Evolutionary conservation across 1,284 basidiomycete genomes (phyloP), one percentile per base, ranked within the genome.

Genomic region (Boletus smithii): DNA sequence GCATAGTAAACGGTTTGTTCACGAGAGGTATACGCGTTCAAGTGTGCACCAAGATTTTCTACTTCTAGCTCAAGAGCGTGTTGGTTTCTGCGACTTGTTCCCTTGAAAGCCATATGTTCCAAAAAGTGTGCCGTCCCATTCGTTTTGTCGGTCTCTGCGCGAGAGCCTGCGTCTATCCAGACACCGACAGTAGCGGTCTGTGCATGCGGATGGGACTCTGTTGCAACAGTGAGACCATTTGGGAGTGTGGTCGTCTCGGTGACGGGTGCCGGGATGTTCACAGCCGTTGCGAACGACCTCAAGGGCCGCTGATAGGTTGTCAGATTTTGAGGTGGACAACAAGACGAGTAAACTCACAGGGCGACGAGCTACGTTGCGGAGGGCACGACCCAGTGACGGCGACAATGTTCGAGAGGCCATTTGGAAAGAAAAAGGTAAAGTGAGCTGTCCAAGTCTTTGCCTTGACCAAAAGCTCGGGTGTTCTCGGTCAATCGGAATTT

Each of bases 1-100:
- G 95, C 95, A 69, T 98, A 98, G 78, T 98, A 99, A 55, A 98
- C 95, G 26, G 97, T 99, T 74, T 99, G 95, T 74, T 99, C 95
- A 57, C 95, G 85, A 35, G 95, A 97, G 16, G 95, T 99, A 77
- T 98, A 99, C 46, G 97, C 95, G 70, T 99, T 98, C 53, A 99
- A 75, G 70, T 98, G 95, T 32, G 95, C 93, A 58, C 97, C 97
- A 53, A 98, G 79, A 75, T 97, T 97, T 75, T 99, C 95, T 39
- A 99, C 95, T 71, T 99, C 95, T 52, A 98, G 81, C 74, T 99
- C 97, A 50, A 99, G 84, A 33, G 83, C 80, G 62, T 93, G 90
- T 72, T 99, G 95, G 38, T 84, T 83, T 55, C 97, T 89, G 60
- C 83, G 83, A 68, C 82, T 81, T 48, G 97, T 99, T 49, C 97